phyloP scores from a whole-genome alignment of 441 rosid genomes.

The Melastoma candidum region DNA sequence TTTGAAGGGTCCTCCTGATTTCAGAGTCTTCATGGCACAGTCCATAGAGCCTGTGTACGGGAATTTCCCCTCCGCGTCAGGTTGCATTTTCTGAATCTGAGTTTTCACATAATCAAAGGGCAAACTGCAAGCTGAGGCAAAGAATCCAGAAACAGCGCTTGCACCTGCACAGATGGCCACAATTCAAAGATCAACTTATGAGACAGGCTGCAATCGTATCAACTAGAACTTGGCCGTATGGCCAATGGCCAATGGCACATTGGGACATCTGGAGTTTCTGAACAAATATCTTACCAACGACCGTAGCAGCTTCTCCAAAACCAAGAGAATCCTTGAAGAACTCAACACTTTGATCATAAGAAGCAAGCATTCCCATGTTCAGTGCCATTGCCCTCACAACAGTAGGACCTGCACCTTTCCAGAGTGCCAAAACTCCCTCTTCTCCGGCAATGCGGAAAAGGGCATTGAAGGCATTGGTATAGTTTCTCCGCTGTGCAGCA shows the following conservation, averaged over 20 bases:
- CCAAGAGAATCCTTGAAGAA: slow-evolving; percentile 70
- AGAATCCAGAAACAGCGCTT: slow-evolving; percentile 82
- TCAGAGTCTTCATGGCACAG: slow-evolving; percentile 69
- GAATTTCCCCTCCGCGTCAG: slow-evolving; percentile 82
- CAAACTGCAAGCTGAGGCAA: slow-evolving; percentile 90
- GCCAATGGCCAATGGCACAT: too few species aligned
- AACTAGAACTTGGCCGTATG: too few species aligned
- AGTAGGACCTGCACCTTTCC: slow-evolving; percentile 99
- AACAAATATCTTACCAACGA: slow-evolving; percentile 40
- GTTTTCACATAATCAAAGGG: slow-evolving; percentile 98
- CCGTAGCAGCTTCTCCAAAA: slow-evolving; percentile 64
- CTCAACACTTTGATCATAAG: slow-evolving; percentile 91
- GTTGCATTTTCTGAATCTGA: slow-evolving; percentile 99
- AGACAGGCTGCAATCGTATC: too few species aligned
- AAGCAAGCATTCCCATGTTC: slow-evolving; percentile 99
- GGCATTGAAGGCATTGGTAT: slow-evolving; percentile 87
- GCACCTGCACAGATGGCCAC: slow-evolving; percentile 45
- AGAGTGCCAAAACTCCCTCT: slow-evolving; percentile 91
- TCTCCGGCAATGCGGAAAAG: slow-evolving; percentile 69
- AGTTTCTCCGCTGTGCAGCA: slow-evolving; percentile 80
- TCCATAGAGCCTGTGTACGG: slow-evolving; percentile 90
- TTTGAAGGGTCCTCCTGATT: slow-evolving; percentile 81
- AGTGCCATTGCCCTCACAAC: slow-evolving; percentile 97
- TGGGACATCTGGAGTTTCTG: too few species aligned
- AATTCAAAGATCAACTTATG: too few species aligned